A percentile compares a stretch with the other conserved stretches of the same genome.
Conservation (phyloP, 1,139 yeast genomes). For the Insectozyma bohioensis region DNA sequence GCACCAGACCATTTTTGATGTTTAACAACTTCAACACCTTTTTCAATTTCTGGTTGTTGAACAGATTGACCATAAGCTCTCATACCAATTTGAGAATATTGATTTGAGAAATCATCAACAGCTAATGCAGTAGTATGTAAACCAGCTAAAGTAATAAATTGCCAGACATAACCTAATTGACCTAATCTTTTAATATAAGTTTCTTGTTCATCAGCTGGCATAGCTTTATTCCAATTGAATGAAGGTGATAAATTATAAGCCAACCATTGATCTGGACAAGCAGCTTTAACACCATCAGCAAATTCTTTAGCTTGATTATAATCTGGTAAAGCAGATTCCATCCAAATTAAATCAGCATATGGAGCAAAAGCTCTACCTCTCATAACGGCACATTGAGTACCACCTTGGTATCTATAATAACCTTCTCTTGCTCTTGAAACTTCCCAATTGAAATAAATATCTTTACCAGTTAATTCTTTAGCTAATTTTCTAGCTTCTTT, state of each 20-base stretch:
- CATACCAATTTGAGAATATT: slow-evolving; percentile 85
- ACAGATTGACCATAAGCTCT: slow-evolving; percentile 88
- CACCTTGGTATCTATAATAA: slow-evolving; percentile 94
- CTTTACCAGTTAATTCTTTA: slow-evolving; percentile 74
- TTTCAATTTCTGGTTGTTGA: slow-evolving; percentile 85
- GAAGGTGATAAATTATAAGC: slow-evolving; percentile 96
- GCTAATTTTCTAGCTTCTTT: slow-evolving; percentile 81
- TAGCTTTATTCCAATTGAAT: slow-evolving; percentile 96
- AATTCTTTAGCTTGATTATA: slow-evolving; percentile 92
- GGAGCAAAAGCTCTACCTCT: slow-evolving; percentile 97
- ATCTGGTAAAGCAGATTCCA: slow-evolving; percentile 97
- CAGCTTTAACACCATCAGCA: slow-evolving; percentile 83
- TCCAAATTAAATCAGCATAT: slow-evolving; percentile 95
- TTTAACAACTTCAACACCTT: slow-evolving; percentile 92
- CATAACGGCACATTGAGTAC: slow-evolving; percentile 96
- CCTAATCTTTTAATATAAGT: slow-evolving; percentile 88
- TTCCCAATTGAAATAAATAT: slow-evolving; percentile 93
- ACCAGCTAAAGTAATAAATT: slow-evolving; percentile 96
- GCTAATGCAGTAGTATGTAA: slow-evolving; percentile 95
- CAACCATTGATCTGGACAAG: slow-evolving; percentile 88
- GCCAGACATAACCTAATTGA: slow-evolving; percentile 94
- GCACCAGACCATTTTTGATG: slow-evolving; percentile 99
- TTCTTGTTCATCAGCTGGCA: slow-evolving; percentile 84
- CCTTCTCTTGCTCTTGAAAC: slow-evolving; percentile 96
- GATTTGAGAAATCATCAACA: slow-evolving; percentile 78